Evolutionary conservation across 1,139 yeast genomes (phyloP), one percentile per base, ranked within the genome.

Genomic region (Blastobotrys malaysiensis): DNA sequence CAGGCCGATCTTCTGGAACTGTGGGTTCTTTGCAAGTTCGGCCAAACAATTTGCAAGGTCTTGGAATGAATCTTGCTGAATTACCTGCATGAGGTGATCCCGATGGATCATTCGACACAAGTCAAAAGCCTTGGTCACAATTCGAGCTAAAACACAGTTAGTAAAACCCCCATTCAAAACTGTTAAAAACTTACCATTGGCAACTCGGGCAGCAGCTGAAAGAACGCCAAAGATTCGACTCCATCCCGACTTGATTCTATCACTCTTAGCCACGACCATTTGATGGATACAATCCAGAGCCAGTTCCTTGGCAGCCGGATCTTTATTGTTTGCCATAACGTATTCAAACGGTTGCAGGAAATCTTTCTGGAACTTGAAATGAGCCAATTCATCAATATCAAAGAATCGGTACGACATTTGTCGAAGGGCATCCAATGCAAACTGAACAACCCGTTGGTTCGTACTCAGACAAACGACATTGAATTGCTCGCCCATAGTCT

Each of bases 341-440:
- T 86, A 85, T 63, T 87, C 91, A 52, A 71, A 95, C 1, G 99
- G 99, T 65, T 84, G 83, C 67, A 95, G 77, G 65, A 95, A 95
- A 66, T 93, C 98, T 64, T 86, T 86, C 70, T 95, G 99, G 72
- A 95, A 95, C 70, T 88, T 91, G 77, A 95, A 95, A 67, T 95
- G 96, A 0, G 97, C 81, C 69, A 95, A 79, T 69, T 95, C 99
- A 57, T 93, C 98, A 60, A 93, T 82, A 58, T 89, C 96, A 65
- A 93, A 82, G 69, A 95, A 95, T 63, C 98, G 79, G 81, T 89
- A 86, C 3, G 97, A 86, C 56, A 95, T 76, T 70, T 95, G 99
- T 64, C 98, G 82, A 61, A 95, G 78, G 0, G 98, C 91, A 69
- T 95, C 99, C 56, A 95, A 76, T 0, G 99, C 98, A 73, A 93